phyloP scores from a whole-genome alignment of 176 grass and related monocot species.

The Phoenix dactylifera region DNA sequence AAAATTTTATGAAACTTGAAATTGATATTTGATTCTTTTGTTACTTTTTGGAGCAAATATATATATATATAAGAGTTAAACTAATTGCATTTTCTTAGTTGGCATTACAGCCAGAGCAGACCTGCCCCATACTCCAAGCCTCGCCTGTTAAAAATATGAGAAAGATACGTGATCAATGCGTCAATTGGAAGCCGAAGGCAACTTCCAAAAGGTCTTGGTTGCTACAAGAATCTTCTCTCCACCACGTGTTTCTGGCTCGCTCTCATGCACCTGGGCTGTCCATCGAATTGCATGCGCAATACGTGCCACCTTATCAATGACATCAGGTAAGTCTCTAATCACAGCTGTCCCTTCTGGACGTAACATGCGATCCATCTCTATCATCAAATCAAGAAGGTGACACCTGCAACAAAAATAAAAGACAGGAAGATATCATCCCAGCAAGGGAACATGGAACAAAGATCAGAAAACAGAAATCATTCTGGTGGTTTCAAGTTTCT shows the following conservation, averaged over 20 bases:
- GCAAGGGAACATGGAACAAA: no score
- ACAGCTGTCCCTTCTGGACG: constrained; percentile 81
- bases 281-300: constrained; percentile 61
- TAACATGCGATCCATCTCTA: constrained; percentile 97
- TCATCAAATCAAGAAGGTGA: constrained; percentile 73
- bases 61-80: no score
- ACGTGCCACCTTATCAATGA: constrained; percentile 48
- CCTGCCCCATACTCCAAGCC: no score
- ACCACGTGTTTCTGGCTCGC: constrained; percentile 49
- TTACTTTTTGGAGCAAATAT: no score
- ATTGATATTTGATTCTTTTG: no score
- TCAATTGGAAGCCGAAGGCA: constrained; percentile 35
- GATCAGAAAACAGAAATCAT: no score
- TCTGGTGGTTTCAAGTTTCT: neutral
- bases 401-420: constrained; percentile 38
- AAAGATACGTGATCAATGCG: no score
- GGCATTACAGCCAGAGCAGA: no score
- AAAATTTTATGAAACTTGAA: no score
- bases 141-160: no score
- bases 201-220: constrained; percentile 78
- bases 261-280: constrained; percentile 43
- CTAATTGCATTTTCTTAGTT: no score
- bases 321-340: constrained; percentile 46
- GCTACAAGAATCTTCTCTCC: constrained; percentile 75
- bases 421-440: no score